Base-by-base conservation (phyloP, 2,329 filamentous ascomycete species). In the Ophiostoma sp. region DNA sequence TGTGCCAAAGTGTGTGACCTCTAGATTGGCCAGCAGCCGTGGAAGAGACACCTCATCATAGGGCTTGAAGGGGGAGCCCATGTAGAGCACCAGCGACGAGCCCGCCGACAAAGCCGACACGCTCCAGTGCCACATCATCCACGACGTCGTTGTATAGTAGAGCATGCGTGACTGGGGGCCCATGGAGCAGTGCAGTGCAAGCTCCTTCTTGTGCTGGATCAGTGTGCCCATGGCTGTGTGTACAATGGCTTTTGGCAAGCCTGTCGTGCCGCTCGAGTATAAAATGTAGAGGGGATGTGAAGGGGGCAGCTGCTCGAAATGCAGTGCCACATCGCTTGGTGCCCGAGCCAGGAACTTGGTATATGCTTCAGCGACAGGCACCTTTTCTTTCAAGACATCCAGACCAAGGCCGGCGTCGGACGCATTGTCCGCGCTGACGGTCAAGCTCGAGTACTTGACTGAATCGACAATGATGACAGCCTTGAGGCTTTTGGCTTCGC, bases 71-170 rank as follows among this genome's bases (percentile, higher is more conserved):
- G 95, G 95, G 0, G 92, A 96, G 67, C 95, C 95, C 69, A 96
- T 92, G 79, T 97, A 99, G 4, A 98, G 84, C 27, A 98, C 85
- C 15, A 98, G 83, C 0, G 92, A 94, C 13, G 91, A 87, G 69
- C 94, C 94, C 39, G 88, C 89, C 11, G 94, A 91, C 4, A 98
- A 87, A 6, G 90, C 92, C 0, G 92, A 94, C 27, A 97, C 86
- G 57, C 94, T 89, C 94, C 94, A 98, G 78, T 98, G 94, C 93
- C 94, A 97, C 94, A 98, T 98, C 94, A 99, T 98, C 95, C 74
- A 74, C 17, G 93, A 96, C 13, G 90, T 93, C 3, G 94, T 97
- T 0, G 93, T 97, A 81, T 94, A 97, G 81, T 97, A 97, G 79
- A 97, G 91, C 76, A 97, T 84, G 27, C 90, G 86, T 60, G 93